Percentiles rank a stretch among this genome's conserved stretches.
These are phyloP conservation scores for Syzygium grande DNA, from an alignment of 345 rosid genomes.

Conservation along the genomic window DNA sequence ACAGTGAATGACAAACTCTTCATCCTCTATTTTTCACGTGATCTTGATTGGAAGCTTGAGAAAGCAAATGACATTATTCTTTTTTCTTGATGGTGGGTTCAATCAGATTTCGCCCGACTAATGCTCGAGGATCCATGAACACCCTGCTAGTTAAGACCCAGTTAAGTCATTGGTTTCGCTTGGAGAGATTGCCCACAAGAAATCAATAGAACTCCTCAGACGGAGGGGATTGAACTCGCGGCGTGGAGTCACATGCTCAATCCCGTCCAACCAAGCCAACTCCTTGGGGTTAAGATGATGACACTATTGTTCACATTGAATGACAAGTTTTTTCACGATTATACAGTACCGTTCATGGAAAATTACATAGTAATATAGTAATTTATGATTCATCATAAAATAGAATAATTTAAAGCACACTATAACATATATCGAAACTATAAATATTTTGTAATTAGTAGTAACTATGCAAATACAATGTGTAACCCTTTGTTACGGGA, in stretches of 20 bases:
- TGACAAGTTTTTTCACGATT: neutral
- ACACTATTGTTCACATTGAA: neutral
- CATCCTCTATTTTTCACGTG: neutral
- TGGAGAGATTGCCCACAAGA: neutral
- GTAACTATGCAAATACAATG: neutral
- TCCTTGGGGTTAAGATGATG: neutral
- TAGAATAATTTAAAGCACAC: neutral
- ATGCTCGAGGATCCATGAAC: neutral
- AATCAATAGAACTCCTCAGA: neutral
- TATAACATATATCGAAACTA: too few relatives aligned
- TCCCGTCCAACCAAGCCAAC: neutral
- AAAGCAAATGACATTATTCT: neutral
- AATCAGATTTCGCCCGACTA: too few relatives aligned
- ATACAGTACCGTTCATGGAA: neutral
- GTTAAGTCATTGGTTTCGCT: neutral
- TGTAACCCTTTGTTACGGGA: neutral
- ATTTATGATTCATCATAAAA: neutral
- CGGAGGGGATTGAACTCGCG: neutral
- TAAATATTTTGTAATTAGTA: too few relatives aligned
- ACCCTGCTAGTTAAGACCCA: neutral
- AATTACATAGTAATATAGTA: neutral
- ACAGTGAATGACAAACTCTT: neutral
- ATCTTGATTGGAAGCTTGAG: neutral
- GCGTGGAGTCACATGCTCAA: neutral
- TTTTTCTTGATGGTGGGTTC: too few relatives aligned